phyloP scores from a whole-genome alignment of 169 alveolate genomes.

The Cyclospora cayetanensis region DNA sequence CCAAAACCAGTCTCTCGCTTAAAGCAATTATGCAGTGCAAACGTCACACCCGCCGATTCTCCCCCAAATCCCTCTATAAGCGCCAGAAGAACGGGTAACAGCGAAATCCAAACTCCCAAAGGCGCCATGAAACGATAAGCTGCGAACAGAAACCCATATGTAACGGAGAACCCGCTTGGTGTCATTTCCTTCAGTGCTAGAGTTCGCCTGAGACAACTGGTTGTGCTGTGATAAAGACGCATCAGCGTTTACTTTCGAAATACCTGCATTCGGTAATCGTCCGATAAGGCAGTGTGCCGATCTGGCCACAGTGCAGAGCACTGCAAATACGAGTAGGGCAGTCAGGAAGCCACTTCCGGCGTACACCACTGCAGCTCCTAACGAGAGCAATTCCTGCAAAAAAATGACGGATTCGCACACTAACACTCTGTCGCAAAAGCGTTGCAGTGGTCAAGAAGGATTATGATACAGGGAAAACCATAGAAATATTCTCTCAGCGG shows the following conservation, averaged over 20 bases:
- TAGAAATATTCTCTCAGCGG: too few relatives aligned
- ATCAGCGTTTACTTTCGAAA: too few relatives aligned
- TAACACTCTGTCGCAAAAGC: too few relatives aligned
- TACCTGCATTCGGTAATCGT: slow-evolving; percentile 59
- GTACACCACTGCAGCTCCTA: slow-evolving; percentile 23
- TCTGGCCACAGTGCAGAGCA: slow-evolving; percentile 11
- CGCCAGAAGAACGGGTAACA: slow-evolving; percentile 22
- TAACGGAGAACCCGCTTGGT: too few relatives aligned
- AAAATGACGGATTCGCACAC: too few relatives aligned
- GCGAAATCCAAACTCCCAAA: slow-evolving; percentile 39
- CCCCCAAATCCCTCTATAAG: slow-evolving; percentile 33
- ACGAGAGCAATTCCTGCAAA: slow-evolving; percentile 32
- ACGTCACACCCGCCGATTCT: slow-evolving; percentile 47
- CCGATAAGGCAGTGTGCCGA: slow-evolving; percentile 59
- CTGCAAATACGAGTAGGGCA: slow-evolving; percentile 44
- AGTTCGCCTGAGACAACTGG: too few relatives aligned
- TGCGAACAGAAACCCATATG: neutral
- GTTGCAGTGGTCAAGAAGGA: too few relatives aligned
- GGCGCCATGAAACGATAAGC: slow-evolving; percentile 64
- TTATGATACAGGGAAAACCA: too few relatives aligned
- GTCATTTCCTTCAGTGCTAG: too few relatives aligned
- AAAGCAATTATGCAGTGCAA: slow-evolving; percentile 38
- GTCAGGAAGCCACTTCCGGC: slow-evolving; percentile 54
- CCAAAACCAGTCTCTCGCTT: slow-evolving; percentile 28
- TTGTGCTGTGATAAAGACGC: too few relatives aligned